Conservation (phyloP, 176 grass and related monocot genomes). For the Aegilops sharonensis region DNA sequence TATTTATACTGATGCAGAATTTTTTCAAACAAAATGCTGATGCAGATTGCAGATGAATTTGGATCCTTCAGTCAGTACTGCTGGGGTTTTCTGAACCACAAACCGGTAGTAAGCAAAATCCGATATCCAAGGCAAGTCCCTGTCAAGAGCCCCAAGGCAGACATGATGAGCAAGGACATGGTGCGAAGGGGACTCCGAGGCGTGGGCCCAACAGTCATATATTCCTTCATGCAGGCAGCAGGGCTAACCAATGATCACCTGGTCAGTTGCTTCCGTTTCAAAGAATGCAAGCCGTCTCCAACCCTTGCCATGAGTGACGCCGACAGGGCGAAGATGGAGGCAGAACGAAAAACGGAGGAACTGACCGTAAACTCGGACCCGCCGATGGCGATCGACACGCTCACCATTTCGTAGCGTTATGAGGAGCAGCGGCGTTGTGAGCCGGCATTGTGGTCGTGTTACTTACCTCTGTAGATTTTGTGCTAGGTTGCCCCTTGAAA, state of each 20-base stretch:
- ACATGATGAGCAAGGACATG: conserved; percentile 90
- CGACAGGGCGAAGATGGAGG: not conserved
- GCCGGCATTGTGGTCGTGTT: conserved; percentile 7
- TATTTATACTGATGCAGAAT: conserved; percentile 39
- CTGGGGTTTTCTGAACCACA: conserved; percentile 93
- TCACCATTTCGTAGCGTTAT: conserved; percentile 48
- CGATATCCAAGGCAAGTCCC: conserved; percentile 70
- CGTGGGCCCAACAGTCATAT: conserved; percentile 72
- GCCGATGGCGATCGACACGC: conserved; percentile 30
- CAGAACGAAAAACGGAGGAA: conserved; percentile 16
- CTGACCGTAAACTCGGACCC: not conserved
- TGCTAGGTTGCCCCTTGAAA: conserved; percentile 13
- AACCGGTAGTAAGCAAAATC: conserved; percentile 62
- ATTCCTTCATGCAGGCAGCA: conserved; percentile 96
- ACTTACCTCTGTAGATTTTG: conserved; percentile 28
- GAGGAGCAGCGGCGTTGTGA: not conserved
- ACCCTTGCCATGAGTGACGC: not conserved
- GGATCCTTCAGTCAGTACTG: conserved; percentile 79
- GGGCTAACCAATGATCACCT: conserved; percentile 91
- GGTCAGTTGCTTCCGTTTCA: conserved; percentile 70
- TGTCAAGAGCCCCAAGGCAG: conserved; percentile 88
- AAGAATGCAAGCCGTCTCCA: conserved; percentile 50
- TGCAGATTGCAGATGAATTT: conserved; percentile 80
- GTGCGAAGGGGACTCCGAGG: conserved; percentile 73
- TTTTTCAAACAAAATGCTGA: too few species aligned